Conservation (phyloP, 768 basidiomycete genomes). For the Leccinum fibrillosum region DNA sequence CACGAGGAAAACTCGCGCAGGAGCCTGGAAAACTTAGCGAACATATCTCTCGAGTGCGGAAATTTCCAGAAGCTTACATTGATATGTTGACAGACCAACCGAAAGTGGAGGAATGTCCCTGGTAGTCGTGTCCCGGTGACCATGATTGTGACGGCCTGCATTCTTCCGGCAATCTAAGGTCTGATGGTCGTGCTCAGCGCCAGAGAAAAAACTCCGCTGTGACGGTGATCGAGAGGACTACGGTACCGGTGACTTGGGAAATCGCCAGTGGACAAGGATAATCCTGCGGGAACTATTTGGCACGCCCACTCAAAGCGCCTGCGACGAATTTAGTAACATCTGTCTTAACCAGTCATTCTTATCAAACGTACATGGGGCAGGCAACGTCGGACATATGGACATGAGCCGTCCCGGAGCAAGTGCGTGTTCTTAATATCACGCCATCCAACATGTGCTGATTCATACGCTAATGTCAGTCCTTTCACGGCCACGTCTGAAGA, state of each 20-base stretch:
- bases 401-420: slow-evolving; percentile 5
- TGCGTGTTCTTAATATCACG: slow-evolving; percentile 12
- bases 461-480: slow-evolving; percentile 3
- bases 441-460: background rate
- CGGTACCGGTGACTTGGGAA: slow-evolving; percentile 19
- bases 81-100: slow-evolving; percentile 1
- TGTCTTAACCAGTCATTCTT: background rate
- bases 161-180: slow-evolving; percentile 15
- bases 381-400: slow-evolving; percentile 9
- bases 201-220: slow-evolving; percentile 9
- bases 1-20: slow-evolving; percentile 10
- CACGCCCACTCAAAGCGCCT: background rate
- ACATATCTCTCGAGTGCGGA: background rate
- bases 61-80: background rate
- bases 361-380: slow-evolving; percentile 3
- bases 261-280: slow-evolving; percentile 13
- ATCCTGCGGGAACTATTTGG: slow-evolving; percentile 6
- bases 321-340: slow-evolving; percentile 13
- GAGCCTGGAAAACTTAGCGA: slow-evolving; percentile 1
- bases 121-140: slow-evolving; percentile 7
- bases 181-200: background rate
- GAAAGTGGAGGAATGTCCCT: slow-evolving; percentile 1
- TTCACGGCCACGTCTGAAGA: slow-evolving; percentile 5
- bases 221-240: slow-evolving; percentile 11
- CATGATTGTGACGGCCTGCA: slow-evolving; percentile 3